phyloP scores from a whole-genome alignment of 805 yeast genomes.

The Lipomyces starkeyi region DNA sequence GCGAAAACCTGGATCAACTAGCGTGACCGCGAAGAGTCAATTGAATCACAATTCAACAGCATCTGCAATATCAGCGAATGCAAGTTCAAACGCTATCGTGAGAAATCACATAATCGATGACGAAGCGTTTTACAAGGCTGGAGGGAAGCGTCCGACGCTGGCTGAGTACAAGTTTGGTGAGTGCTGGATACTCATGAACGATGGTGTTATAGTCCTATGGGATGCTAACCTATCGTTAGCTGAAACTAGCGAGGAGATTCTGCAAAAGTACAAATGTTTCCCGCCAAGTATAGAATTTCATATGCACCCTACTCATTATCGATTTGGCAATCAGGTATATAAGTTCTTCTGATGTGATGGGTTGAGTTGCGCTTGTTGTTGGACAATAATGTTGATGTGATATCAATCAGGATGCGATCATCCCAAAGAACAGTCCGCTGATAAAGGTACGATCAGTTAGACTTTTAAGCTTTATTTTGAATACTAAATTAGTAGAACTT shows the following conservation, averaged over 20 bases:
- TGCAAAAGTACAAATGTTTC: constrained; percentile 74
- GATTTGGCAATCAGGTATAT: constrained; percentile 76
- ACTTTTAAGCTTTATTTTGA: neutral
- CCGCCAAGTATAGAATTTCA: constrained; percentile 88
- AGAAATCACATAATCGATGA: constrained; percentile 20
- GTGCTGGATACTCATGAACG: neutral
- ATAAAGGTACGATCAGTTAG: constrained; percentile 55
- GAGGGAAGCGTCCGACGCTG: constrained; percentile 15
- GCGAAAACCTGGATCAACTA: constrained; percentile 14
- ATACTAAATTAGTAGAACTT: constrained; percentile 51
- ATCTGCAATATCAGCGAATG: constrained; percentile 11
- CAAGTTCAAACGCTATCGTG: constrained; percentile 2
- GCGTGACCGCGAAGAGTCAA: constrained; percentile 22
- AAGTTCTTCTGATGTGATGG: constrained; percentile 32
- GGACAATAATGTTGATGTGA: neutral
- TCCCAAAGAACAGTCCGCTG: constrained; percentile 78
- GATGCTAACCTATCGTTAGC: constrained; percentile 44
- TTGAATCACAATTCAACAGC: constrained; percentile 17
- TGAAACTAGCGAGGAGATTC: constrained; percentile 71
- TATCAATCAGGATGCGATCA: constrained; percentile 65
- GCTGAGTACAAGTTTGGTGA: constrained; percentile 31
- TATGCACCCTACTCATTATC: constrained; percentile 86
- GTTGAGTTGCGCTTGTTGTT: neutral
- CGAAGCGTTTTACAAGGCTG: constrained; percentile 15
- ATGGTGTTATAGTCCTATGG: neutral